A percentile compares a stretch with the other conserved stretches of the same genome.
Evolutionary conservation across 441 rosid genomes (phyloP).

Genomic region (Kokia cookei): DNA sequence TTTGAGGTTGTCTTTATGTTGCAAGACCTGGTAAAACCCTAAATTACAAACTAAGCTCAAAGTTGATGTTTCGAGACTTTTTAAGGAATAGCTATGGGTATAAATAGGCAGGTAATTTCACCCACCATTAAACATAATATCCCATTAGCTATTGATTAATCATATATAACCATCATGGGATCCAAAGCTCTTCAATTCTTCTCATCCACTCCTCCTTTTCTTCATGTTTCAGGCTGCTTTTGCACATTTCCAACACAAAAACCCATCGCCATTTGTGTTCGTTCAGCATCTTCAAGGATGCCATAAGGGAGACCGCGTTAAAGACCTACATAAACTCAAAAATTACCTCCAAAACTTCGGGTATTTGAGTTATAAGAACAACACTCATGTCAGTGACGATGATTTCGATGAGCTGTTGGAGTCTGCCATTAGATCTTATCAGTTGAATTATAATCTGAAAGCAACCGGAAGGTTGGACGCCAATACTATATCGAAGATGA

Average conservation of each 20-base stretch:
- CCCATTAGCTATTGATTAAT: background rate
- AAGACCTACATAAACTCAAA: constrained; percentile 19
- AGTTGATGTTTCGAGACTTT: background rate
- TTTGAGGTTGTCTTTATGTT: no score
- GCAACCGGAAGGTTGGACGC: constrained; percentile 25
- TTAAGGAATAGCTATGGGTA: background rate
- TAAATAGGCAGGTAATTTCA: background rate
- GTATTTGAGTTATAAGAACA: constrained; percentile 12
- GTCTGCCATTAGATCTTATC: constrained; percentile 26
- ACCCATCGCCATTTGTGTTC: constrained; percentile 11
- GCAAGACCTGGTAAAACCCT: background rate
- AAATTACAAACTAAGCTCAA: background rate
- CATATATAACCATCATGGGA: background rate
- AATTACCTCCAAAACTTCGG: constrained; percentile 17
- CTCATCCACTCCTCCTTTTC: background rate
- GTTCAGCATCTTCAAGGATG: constrained; percentile 17
- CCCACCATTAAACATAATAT: background rate
- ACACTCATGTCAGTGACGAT: constrained; percentile 5
- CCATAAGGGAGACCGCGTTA: constrained; percentile 14
- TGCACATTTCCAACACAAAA: background rate
- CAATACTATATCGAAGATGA: constrained; percentile 16
- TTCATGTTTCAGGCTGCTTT: background rate
- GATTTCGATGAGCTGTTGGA: constrained; percentile 28
- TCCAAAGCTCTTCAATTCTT: background rate
- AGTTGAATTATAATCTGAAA: constrained; percentile 16